A percentile compares a stretch with the other conserved stretches of the same genome.
phyloP scores from a whole-genome alignment of 257 asterid genomes.

The Echium plantagineum region DNA sequence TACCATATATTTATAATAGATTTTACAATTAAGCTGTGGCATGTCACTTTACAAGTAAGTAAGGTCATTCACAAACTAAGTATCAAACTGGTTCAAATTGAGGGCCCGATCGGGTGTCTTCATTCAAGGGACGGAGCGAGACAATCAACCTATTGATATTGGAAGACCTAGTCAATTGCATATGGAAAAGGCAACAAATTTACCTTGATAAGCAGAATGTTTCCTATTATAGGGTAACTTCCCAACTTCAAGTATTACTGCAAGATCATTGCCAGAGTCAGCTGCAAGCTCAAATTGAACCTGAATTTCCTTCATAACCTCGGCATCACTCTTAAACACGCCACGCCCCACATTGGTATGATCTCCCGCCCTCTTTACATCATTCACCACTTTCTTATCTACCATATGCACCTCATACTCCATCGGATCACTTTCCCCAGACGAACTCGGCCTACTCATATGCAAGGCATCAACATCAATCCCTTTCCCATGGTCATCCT shows the following conservation, averaged over 20 bases:
- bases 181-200: conserved; percentile 17
- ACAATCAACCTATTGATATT: too few species aligned
- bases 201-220: conserved; percentile 72
- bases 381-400: conserved; percentile 77
- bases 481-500: conserved; percentile 25
- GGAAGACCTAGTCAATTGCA: neutral
- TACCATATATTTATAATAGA: too few species aligned
- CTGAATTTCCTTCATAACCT: conserved; percentile 71
- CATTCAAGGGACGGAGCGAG: too few species aligned
- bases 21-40: neutral
- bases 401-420: conserved; percentile 88
- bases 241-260: conserved; percentile 80
- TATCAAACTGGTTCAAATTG: neutral
- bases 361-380: conserved; percentile 39
- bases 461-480: conserved; percentile 40
- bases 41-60: too few species aligned
- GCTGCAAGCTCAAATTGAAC: conserved; percentile 70
- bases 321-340: conserved; percentile 60
- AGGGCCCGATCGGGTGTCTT: too few species aligned
- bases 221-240: conserved; percentile 68
- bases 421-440: conserved; percentile 49
- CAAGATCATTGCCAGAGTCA: conserved; percentile 64
- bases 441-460: conserved; percentile 34
- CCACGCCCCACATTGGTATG: conserved; percentile 35
- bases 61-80: neutral